Conservation (phyloP, 2,329 filamentous ascomycete genomes). For the Dactylellina parvicollis region DNA sequence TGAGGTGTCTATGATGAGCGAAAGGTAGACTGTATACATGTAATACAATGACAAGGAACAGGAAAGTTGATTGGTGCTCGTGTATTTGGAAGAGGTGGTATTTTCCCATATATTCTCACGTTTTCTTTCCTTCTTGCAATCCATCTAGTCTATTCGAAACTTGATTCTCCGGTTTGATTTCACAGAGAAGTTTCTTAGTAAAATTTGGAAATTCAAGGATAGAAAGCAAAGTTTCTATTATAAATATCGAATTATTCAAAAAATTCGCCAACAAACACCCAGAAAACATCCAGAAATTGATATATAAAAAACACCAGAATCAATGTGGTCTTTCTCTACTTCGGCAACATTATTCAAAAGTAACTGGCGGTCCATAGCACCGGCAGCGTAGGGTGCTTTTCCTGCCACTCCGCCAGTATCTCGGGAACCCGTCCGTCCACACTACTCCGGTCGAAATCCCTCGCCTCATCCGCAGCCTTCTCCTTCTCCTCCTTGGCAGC, state of each 20-base stretch:
- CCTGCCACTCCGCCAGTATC: constrained; percentile 91
- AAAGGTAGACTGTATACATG: no score
- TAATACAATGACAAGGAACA: no score
- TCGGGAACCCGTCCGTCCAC: constrained; percentile 96
- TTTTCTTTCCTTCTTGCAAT: no score
- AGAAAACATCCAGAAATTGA: background rate
- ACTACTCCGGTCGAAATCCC: constrained; percentile 72
- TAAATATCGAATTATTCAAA: background rate
- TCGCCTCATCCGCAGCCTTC: constrained; percentile 75
- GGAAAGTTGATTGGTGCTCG: no score
- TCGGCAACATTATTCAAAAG: no score
- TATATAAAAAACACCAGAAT: background rate
- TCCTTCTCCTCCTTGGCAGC: constrained; percentile 81
- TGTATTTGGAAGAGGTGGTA: no score
- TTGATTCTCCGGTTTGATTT: no score
- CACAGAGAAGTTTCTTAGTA: no score
- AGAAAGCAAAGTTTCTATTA: background rate
- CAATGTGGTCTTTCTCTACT: background rate
- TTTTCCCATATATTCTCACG: no score
- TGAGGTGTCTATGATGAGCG: no score
- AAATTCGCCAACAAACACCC: constrained; percentile 3
- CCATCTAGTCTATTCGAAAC: no score
- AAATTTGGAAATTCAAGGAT: background rate
- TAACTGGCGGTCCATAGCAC: constrained; percentile 94
- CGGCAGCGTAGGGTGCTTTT: constrained; percentile 89